Evolutionary conservation across 2,329 filamentous ascomycete species (phyloP), one percentile per base, ranked within the genome.

Genomic region (Neurospora crassa): DNA sequence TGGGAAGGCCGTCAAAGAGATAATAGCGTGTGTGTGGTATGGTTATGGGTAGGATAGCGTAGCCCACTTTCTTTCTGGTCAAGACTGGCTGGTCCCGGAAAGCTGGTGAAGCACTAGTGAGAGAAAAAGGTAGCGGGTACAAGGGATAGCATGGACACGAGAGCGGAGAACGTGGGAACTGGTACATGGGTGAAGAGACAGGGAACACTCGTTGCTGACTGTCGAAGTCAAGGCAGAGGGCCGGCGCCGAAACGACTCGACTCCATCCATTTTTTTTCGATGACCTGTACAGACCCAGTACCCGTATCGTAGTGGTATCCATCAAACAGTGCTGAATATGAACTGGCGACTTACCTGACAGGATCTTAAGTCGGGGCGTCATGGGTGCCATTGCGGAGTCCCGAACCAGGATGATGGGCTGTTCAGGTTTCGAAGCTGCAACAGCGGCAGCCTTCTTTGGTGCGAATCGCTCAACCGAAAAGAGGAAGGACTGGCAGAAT

Each of bases 311-410:
- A 18, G 53, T 34, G 53, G 53, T 70, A 74, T 71, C 74, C 71
- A 68, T 70, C 74, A 76, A 77, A 76, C 72, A 72, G 42, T 70
- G 70, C 69, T 74, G 78, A 69, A 70, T 67, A 67, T 74, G 78
- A 69, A 70, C 59, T 45, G 74, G 69, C 69, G 76, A 85, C 87
- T 81, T 82, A 88, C 87, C 87, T 85, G 86, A 87, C 79, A 88
- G 83, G 81, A 87, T 84, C 83, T 85, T 88, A 81, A 86, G 84
- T 82, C 86, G 86, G 81, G 87, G 86, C 80, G 86, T 83, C 80
- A 84, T 82, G 80, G 87, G 86, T 82, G 86, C 86, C 87, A 88
- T 88, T 80, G 80, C 84, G 80, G 80, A 78, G 79, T 76, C 80
- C 80, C 76, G 78, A 80, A 79, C 76, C 75, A 79, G 80, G 75